Evolutionary conservation across 1,284 basidiomycete genomes (phyloP).

Genomic region (Schizophyllum commune): DNA sequence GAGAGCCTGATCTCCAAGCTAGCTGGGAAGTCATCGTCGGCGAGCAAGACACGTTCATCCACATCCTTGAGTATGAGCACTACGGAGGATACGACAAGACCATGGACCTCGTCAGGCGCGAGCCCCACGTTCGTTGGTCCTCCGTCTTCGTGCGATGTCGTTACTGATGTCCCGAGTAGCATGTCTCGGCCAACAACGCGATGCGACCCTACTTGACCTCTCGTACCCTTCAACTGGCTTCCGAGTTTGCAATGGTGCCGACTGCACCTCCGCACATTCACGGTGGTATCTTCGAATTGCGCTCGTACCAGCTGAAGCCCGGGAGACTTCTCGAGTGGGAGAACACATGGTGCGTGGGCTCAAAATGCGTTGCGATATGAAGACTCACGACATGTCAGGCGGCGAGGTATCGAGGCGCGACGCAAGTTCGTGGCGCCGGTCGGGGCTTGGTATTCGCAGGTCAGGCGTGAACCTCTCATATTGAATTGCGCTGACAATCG

Average conservation of each 20-base stretch:
- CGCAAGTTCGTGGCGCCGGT: slow-evolving; percentile 78
- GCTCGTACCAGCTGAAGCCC: slow-evolving; percentile 78
- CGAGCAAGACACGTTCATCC: slow-evolving; percentile 78
- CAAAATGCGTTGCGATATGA: background rate
- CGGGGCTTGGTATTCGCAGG: slow-evolving; percentile 44
- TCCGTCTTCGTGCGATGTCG: background rate
- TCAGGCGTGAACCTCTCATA: background rate
- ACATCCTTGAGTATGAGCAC: slow-evolving; percentile 75
- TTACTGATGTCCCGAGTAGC: slow-evolving; percentile 30
- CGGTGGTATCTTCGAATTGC: slow-evolving; percentile 88
- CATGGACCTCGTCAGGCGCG: background rate
- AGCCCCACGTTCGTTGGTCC: background rate
- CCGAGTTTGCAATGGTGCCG: slow-evolving; percentile 93
- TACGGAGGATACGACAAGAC: slow-evolving; percentile 26
- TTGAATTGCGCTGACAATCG: slow-evolving; percentile 63
- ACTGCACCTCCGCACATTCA: slow-evolving; percentile 78
- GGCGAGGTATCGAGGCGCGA: slow-evolving; percentile 82
- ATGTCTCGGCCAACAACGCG: slow-evolving; percentile 50
- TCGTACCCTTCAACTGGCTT: slow-evolving; percentile 72
- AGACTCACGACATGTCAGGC: slow-evolving; percentile 37
- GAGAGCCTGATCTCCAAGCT: background rate
- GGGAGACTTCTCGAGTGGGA: slow-evolving; percentile 93
- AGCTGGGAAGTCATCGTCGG: slow-evolving; percentile 83
- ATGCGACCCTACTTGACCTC: slow-evolving; percentile 70
- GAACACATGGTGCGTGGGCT: slow-evolving; percentile 62